A percentile compares a stretch with the other conserved stretches of the same genome.
Evolutionary conservation across 169 alveolate species (phyloP).

Genomic region (Theileria parva): DNA sequence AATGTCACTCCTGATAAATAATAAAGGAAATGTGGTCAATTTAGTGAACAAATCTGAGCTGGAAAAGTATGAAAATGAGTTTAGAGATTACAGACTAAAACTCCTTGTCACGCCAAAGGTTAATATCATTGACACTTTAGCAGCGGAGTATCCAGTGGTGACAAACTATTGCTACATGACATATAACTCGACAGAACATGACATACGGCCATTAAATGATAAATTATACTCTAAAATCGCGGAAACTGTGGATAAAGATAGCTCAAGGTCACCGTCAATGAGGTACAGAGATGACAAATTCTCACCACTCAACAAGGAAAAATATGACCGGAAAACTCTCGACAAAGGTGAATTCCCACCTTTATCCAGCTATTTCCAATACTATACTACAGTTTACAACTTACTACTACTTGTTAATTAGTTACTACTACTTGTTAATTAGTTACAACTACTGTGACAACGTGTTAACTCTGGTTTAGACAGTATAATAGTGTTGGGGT

Average conservation of each 20-base stretch:
- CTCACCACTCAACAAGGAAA: constrained; percentile 1
- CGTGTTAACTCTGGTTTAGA: constrained; percentile 11
- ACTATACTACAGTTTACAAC: not conserved
- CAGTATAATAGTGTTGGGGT: constrained; percentile 80
- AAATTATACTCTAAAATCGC: constrained; percentile 8
- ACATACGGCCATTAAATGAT: constrained; percentile 71
- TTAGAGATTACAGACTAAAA: constrained; percentile 66
- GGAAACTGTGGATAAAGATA: not conserved
- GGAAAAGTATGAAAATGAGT: constrained; percentile 65
- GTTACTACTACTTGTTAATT: too few relatives aligned
- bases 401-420: too few relatives aligned
- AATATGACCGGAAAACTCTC: constrained; percentile 6
- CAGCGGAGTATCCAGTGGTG: constrained; percentile 88
- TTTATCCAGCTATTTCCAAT: too few relatives aligned
- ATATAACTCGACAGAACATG: constrained; percentile 81
- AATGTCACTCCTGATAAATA: constrained; percentile 49
- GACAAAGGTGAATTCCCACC: too few relatives aligned
- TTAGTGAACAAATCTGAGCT: constrained; percentile 2
- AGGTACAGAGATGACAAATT: not conserved
- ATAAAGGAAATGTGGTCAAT: not conserved
- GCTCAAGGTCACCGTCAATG: not conserved
- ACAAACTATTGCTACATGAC: constrained; percentile 86
- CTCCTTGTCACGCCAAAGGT: constrained; percentile 73
- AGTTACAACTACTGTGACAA: too few relatives aligned
- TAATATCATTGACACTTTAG: constrained; percentile 85